Evolutionary conservation across 768 basidiomycete genomes (phyloP).

Genomic region (Rhizopogon vesiculosus): DNA sequence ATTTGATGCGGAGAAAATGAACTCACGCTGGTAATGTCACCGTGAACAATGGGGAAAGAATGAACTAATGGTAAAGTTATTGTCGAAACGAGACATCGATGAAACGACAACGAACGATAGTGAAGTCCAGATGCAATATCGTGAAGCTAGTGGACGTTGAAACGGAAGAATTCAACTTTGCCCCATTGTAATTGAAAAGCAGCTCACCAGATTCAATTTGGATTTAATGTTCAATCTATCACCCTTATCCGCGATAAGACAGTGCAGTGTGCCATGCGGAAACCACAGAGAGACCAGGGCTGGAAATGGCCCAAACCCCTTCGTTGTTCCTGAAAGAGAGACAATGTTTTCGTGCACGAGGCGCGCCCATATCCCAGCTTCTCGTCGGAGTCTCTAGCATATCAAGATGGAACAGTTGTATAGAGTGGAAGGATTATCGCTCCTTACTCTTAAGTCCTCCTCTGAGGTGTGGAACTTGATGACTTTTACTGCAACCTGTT

Average conservation of each 20-base stretch:
- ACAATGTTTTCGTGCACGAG: conserved; percentile 15
- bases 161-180: neutral
- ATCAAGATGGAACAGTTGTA: neutral
- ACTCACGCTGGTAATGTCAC: conserved; percentile 1
- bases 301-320: conserved; percentile 8
- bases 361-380: conserved; percentile 12
- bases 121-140: neutral
- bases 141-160: neutral
- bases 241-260: neutral
- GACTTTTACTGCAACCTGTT: neutral
- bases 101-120: neutral
- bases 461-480: neutral
- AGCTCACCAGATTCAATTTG: conserved; percentile 11
- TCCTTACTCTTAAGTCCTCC: neutral
- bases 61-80: neutral
- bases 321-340: conserved; percentile 8
- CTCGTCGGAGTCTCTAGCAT: conserved; percentile 10
- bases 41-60: neutral
- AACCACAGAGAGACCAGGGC: conserved; percentile 15
- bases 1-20: neutral
- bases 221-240: conserved; percentile 2
- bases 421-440: too few species aligned
- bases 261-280: conserved; percentile 1
- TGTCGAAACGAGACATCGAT: neutral
- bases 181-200: neutral